Evolutionary conservation across 2,329 filamentous ascomycete species (phyloP), one percentile per base, ranked within the genome.

Genomic region (Ophiostoma pallidulum): DNA sequence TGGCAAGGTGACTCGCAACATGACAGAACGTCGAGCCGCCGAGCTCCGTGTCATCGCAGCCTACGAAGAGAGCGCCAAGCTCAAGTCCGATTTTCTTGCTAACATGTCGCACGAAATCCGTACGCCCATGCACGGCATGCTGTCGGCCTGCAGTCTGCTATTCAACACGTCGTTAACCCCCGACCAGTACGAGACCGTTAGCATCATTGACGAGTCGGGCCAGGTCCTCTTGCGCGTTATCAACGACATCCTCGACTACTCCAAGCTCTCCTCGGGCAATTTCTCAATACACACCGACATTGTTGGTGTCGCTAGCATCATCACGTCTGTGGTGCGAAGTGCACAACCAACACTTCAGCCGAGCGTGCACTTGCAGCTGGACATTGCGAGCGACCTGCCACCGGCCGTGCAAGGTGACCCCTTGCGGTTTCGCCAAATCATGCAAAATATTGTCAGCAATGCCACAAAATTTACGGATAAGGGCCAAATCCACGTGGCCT

Each of bases 221-320:
- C 69, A 73, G 18, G 66, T 80, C 3, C 64, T 82, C 19, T 62
- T 82, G 16, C 73, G 76, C 52, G 71, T 82, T 41, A 80, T 82
- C 58, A 80, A 82, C 56, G 76, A 81, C 51, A 78, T 83, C 39
- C 67, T 82, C n/a, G 78, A 83, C 61, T 82, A 79, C 56, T 80
- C 78, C 9, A 82, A 81, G 54, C 65, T 81, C 6, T 71, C 74
- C 0, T 76, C 76, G 0, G 75, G 76, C n/a, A 71, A 68, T 31
- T 78, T 82, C 51, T 74, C 75, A 3, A 67, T 82, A 45, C 73
- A 67, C 41, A 60, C 73, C 13, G 74, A 77, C 54, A 62, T 73
- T 28, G 62, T 81, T 49, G 66, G 69, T 53, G 62, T 80, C 36
- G 50, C 62, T 20, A 63, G 63, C 41, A 66, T 71, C 45, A 60